A percentile compares a stretch with the other conserved stretches of the same genome.
phyloP scores from a whole-genome alignment of 164 flowering plant species.

The Umbilicus rupestris region DNA sequence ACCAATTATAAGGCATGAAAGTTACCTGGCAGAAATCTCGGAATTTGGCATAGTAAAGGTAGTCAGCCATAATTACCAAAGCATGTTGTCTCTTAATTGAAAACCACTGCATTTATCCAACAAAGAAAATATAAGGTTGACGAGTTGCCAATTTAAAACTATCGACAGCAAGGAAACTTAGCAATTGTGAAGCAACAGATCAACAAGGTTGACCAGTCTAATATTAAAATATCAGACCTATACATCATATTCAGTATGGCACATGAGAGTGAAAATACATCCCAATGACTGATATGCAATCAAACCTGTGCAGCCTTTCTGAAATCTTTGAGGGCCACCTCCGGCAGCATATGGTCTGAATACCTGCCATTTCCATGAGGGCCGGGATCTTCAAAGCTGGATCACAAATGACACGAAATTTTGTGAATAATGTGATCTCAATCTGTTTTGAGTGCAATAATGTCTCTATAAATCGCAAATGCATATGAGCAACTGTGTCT shows the following conservation, averaged over 20 bases:
- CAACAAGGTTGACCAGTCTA: background rate
- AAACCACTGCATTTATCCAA: slow-evolving; percentile 69
- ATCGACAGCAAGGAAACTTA: background rate
- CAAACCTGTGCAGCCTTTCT: slow-evolving; percentile 96
- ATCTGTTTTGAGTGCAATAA: background rate
- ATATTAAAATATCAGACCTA: background rate
- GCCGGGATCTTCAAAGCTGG: slow-evolving; percentile 94
- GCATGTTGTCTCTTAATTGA: slow-evolving; percentile 96
- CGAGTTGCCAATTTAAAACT: background rate
- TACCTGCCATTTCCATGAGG: slow-evolving; percentile 94
- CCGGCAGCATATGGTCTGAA: slow-evolving; percentile 84
- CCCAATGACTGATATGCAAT: background rate
- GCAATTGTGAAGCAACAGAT: too few species aligned
- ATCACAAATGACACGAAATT: background rate
- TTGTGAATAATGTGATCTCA: background rate
- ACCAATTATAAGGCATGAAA: background rate
- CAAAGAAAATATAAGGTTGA: background rate
- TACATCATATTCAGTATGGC: background rate
- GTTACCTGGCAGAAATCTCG: slow-evolving; percentile 73
- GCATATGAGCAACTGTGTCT: background rate
- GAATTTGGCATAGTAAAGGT: slow-evolving; percentile 77
- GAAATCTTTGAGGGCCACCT: slow-evolving; percentile 68
- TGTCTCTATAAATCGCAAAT: background rate
- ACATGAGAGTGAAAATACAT: background rate
- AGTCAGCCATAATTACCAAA: slow-evolving; percentile 63